Evolutionary conservation across 345 rosid genomes (phyloP).

Genomic region (Heritiera fomes): DNA sequence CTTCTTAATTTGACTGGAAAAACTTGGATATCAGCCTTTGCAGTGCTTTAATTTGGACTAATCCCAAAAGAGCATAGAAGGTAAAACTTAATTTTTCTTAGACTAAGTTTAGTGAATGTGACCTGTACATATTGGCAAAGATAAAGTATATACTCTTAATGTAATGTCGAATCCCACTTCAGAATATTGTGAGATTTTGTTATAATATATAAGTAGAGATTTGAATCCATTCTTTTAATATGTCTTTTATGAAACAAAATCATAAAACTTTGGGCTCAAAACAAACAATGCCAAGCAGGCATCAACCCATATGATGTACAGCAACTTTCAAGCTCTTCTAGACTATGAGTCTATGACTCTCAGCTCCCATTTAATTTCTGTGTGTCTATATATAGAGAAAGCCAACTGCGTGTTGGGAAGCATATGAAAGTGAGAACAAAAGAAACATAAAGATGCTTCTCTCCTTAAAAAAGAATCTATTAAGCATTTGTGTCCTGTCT

Average conservation of each 20-base stretch:
- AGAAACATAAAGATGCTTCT: constrained; percentile 5
- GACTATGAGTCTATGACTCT: no score
- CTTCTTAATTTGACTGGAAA: not conserved
- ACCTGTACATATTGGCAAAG: not conserved
- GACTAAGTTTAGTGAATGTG: not conserved
- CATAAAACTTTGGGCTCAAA: no score
- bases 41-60: not conserved
- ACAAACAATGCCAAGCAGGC: no score
- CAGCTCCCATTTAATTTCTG: not conserved
- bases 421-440: not conserved
- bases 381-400: not conserved
- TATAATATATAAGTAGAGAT: no score
- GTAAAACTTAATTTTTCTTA: not conserved
- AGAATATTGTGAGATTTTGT: no score
- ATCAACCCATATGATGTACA: no score
- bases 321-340: no score
- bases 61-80: not conserved
- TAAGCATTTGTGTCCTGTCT: constrained; percentile 1
- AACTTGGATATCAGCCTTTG: not conserved
- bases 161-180: no score
- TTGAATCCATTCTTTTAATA: no score
- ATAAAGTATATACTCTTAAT: no score
- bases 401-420: not conserved
- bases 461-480: not conserved
- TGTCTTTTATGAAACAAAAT: no score